A percentile compares a stretch with the other conserved stretches of the same genome.
These are phyloP conservation scores for Aspergillus tanneri DNA, from an alignment of 2,329 filamentous ascomycete species.

Conservation along the genomic window DNA sequence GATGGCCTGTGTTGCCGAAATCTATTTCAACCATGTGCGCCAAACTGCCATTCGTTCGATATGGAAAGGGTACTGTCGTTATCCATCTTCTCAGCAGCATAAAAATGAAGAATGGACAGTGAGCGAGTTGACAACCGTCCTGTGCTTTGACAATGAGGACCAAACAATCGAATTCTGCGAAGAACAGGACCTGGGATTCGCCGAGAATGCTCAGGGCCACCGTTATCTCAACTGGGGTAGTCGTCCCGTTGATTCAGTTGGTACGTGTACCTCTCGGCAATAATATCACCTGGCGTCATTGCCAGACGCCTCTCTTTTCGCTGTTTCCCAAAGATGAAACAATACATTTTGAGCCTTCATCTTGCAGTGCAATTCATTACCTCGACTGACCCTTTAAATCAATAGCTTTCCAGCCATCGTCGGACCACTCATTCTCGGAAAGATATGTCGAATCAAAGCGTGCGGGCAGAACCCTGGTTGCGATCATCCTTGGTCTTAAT, in stretches of 20 bases:
- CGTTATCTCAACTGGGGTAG: conserved; percentile 54
- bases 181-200: conserved; percentile 53
- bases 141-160: conserved; percentile 57
- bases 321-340: background rate
- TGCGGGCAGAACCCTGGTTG: conserved; percentile 53
- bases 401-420: conserved; percentile 44
- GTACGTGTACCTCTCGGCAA: conserved; percentile 33
- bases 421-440: conserved; percentile 55
- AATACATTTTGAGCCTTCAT: background rate
- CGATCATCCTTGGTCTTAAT: conserved; percentile 57
- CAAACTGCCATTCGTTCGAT: conserved; percentile 56
- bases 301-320: conserved; percentile 5
- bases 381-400: conserved; percentile 19
- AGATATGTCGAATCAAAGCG: conserved; percentile 60
- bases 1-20: conserved; percentile 64
- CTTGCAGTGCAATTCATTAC: background rate
- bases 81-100: conserved; percentile 47
- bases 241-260: conserved; percentile 48
- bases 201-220: conserved; percentile 45
- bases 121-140: conserved; percentile 49
- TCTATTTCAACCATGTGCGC: conserved; percentile 61
- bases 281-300: conserved; percentile 20
- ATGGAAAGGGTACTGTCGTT: conserved; percentile 53
- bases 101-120: conserved; percentile 59
- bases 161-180: conserved; percentile 57